These are phyloP conservation scores for Floccularia luteovirens DNA, from an alignment of 768 basidiomycete genomes.

Conservation along the genomic window DNA sequence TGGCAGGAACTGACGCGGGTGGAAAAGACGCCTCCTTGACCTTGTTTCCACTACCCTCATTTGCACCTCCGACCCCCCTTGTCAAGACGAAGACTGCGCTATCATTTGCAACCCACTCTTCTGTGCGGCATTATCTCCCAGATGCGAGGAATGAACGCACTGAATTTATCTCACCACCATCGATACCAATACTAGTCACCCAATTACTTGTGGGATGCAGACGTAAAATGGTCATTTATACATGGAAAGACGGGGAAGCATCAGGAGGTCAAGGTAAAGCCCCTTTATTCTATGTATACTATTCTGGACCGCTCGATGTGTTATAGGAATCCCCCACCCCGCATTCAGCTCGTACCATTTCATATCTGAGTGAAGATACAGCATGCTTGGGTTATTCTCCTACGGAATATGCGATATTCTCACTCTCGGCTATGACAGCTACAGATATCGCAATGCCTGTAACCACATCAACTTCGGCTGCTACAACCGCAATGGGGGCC, in stretches of 20 bases:
- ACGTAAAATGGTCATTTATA: constrained; percentile 77
- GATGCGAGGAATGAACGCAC: constrained; percentile 8
- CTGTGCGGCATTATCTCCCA: constrained; percentile 33
- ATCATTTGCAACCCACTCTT: constrained; percentile 71
- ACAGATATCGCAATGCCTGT: constrained; percentile 46
- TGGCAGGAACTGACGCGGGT: background rate
- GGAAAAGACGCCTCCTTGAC: constrained; percentile 32
- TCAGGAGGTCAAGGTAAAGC: constrained; percentile 57
- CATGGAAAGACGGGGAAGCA: constrained; percentile 83
- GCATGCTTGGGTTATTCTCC: constrained; percentile 77
- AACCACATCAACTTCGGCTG: constrained; percentile 26
- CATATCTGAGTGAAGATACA: constrained; percentile 57
- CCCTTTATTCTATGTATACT: background rate
- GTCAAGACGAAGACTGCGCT: constrained; percentile 74
- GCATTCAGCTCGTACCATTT: constrained; percentile 83
- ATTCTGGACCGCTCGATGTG: background rate
- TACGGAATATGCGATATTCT: constrained; percentile 70
- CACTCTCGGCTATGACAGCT: constrained; percentile 47
- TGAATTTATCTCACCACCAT: constrained; percentile 25
- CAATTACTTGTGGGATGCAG: constrained; percentile 80
- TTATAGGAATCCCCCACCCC: constrained; percentile 72
- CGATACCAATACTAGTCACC: constrained; percentile 65
- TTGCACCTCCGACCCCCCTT: constrained; percentile 65
- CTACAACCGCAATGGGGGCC: constrained; percentile 58
- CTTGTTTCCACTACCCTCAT: constrained; percentile 67